These are phyloP conservation scores for Candolleomyces aberdarensis DNA, from an alignment of 768 basidiomycete species.

Conservation along the genomic window DNA sequence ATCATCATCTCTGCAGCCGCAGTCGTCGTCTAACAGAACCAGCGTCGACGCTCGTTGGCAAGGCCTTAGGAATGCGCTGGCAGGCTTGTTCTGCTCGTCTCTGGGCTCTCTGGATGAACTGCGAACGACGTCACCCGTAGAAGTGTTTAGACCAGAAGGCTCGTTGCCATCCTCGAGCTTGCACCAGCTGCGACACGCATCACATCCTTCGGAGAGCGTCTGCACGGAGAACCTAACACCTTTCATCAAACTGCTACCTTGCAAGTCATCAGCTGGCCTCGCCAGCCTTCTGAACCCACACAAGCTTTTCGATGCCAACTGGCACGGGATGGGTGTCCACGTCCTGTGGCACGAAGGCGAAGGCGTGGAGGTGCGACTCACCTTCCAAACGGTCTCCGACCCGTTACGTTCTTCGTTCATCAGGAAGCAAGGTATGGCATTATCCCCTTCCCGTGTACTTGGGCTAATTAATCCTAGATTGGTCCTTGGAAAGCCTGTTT, in stretches of 20 bases:
- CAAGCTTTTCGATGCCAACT: slow-evolving; percentile 82
- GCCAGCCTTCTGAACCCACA: slow-evolving; percentile 83
- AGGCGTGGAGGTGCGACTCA: slow-evolving; percentile 64
- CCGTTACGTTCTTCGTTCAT: slow-evolving; percentile 57
- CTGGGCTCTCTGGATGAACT: slow-evolving; percentile 74
- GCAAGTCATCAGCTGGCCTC: slow-evolving; percentile 85
- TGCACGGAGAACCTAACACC: slow-evolving; percentile 98
- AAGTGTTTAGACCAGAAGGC: slow-evolving; percentile 62
- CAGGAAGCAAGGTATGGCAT: slow-evolving; percentile 50
- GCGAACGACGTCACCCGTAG: slow-evolving; percentile 65
- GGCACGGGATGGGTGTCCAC: slow-evolving; percentile 86
- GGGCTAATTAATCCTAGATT: slow-evolving; percentile 45
- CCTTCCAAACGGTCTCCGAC: slow-evolving; percentile 76
- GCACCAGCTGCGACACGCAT: slow-evolving; percentile 69
- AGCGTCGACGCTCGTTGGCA: slow-evolving; percentile 81
- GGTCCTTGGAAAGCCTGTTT: slow-evolving; percentile 69
- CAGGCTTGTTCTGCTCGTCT: slow-evolving; percentile 94
- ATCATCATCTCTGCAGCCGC: background rate
- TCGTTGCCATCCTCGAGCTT: slow-evolving; percentile 39
- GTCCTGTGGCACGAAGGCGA: slow-evolving; percentile 56
- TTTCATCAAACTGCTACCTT: slow-evolving; percentile 91
- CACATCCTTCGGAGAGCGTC: slow-evolving; percentile 80
- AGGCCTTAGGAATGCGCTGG: slow-evolving; percentile 82
- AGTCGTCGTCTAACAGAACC: slow-evolving; percentile 3
- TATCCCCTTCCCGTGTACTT: background rate